phyloP scores from a whole-genome alignment of 164 flowering plant genomes.

The Sedum album region DNA sequence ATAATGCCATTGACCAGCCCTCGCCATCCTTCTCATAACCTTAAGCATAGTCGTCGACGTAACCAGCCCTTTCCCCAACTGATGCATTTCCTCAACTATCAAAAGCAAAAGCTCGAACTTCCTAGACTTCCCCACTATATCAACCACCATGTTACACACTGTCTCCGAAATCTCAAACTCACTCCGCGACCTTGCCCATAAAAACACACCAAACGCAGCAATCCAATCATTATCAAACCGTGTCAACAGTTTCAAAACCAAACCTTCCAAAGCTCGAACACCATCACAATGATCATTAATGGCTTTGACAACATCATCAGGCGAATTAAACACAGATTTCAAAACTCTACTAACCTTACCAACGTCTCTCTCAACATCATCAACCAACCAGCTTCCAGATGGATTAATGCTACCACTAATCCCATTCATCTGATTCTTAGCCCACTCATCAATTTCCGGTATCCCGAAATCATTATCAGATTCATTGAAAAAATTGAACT shows the following conservation, averaged over 20 bases:
- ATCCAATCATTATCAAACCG: constrained; percentile 54
- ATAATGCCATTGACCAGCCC: constrained; percentile 33
- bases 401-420: background rate
- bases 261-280: constrained; percentile 17
- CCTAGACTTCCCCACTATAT: constrained; percentile 45
- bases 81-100: constrained; percentile 45
- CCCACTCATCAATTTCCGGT: constrained; percentile 36
- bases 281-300: constrained; percentile 23
- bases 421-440: constrained; percentile 15
- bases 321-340: constrained; percentile 18
- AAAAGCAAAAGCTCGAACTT: constrained; percentile 50
- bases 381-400: background rate
- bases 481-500: constrained; percentile 12
- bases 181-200: constrained; percentile 40
- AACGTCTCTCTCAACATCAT: constrained; percentile 17
- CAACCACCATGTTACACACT: constrained; percentile 42
- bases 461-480: constrained; percentile 47
- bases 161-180: constrained; percentile 29
- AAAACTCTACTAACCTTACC: constrained; percentile 33
- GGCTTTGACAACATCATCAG: constrained; percentile 31
- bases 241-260: constrained; percentile 37
- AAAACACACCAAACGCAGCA: constrained; percentile 48
- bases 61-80: constrained; percentile 24
- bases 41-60: constrained; percentile 40
- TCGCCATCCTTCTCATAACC: constrained; percentile 48